These are phyloP conservation scores for Sugiyamaella boreocaroliniensis DNA, from an alignment of 805 yeast genomes.

Conservation along the genomic window DNA sequence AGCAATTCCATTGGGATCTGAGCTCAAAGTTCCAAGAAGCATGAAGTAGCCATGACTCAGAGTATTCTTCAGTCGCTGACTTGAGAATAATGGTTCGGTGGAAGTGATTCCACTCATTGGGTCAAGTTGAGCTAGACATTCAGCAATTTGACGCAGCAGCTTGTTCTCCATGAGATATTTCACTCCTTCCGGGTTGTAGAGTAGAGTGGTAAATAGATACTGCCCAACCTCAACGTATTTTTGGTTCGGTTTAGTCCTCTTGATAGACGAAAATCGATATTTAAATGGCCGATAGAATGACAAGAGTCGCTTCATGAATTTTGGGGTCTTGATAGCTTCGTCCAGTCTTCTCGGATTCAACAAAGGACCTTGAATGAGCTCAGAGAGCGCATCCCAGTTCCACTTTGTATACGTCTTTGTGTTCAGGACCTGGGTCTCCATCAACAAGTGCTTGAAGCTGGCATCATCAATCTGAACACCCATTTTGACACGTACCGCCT, in stretches of 20 bases:
- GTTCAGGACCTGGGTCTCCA: slow-evolving; percentile 62
- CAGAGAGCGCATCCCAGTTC: slow-evolving; percentile 76
- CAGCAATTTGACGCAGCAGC: slow-evolving; percentile 80
- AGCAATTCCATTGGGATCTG: slow-evolving; percentile 53
- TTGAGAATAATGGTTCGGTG: slow-evolving; percentile 66
- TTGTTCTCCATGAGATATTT: slow-evolving; percentile 64
- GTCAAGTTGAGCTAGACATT: slow-evolving; percentile 78
- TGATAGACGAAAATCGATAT: slow-evolving; percentile 58
- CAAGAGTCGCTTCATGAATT: slow-evolving; percentile 73
- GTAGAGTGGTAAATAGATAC: slow-evolving; percentile 58
- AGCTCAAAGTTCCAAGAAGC: slow-evolving; percentile 67
- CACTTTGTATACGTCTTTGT: slow-evolving; percentile 77
- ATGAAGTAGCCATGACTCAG: slow-evolving; percentile 70
- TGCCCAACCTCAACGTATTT: slow-evolving; percentile 69
- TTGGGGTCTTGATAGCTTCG: slow-evolving; percentile 70
- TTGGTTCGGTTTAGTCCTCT: slow-evolving; percentile 44
- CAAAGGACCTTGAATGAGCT: slow-evolving; percentile 80
- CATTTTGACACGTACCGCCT: slow-evolving; percentile 27
- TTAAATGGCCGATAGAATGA: slow-evolving; percentile 92
- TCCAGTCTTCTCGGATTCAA: slow-evolving; percentile 64
- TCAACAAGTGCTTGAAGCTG: slow-evolving; percentile 58
- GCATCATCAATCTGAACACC: slow-evolving; percentile 51
- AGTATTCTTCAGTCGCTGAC: slow-evolving; percentile 52
- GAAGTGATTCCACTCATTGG: slow-evolving; percentile 71
- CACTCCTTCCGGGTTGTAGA: slow-evolving; percentile 59